Conservation (phyloP, 306 rosid species). For the Citrullus mucosospermus region DNA sequence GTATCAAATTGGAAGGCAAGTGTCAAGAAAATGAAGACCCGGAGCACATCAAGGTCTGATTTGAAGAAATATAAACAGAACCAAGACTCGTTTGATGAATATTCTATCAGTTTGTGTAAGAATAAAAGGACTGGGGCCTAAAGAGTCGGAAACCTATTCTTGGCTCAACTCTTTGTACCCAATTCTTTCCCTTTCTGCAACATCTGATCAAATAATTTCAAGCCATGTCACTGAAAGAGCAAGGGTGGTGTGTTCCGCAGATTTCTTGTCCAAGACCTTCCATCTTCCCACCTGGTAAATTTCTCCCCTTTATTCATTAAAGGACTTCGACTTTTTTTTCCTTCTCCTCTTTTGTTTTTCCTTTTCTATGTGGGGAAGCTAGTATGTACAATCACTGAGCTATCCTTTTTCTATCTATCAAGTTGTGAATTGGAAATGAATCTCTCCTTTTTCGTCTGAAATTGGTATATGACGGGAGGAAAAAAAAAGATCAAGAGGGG, state of each 20-base stretch:
- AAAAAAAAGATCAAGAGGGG: neutral
- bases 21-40: constrained; percentile 27
- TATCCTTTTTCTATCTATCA: neutral
- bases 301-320: neutral
- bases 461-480: neutral
- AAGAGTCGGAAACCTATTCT: neutral
- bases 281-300: neutral
- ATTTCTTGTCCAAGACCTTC: constrained; percentile 4
- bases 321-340: neutral
- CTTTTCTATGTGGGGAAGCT: neutral
- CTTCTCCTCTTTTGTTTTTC: neutral
- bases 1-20: constrained; percentile 59
- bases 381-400: neutral
- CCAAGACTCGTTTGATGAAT: constrained; percentile 18
- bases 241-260: neutral
- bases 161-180: constrained; percentile 1
- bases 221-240: constrained; percentile 4
- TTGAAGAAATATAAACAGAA: neutral
- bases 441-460: neutral
- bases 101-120: constrained; percentile 26
- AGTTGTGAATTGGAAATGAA: neutral
- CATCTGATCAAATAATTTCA: constrained; percentile 9
- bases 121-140: constrained; percentile 36
- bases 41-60: constrained; percentile 30
- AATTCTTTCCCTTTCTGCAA: neutral